phyloP scores from a whole-genome alignment of 345 rosid species.

The Ceriops zippeliana region DNA sequence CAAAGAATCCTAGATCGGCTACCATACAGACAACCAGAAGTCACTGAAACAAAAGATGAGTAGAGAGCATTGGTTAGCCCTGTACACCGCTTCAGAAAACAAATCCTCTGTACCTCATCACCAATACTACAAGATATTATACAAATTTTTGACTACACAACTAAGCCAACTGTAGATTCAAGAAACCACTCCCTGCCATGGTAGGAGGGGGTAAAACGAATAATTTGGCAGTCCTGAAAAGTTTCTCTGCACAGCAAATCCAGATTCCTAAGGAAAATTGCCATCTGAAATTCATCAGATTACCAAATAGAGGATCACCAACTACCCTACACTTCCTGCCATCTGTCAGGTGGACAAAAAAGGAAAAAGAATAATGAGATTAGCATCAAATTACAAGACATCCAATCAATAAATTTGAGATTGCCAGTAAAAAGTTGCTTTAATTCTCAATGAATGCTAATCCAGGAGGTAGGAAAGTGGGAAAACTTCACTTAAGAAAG shows the following conservation, averaged over 20 bases:
- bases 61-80: slow-evolving; percentile 37
- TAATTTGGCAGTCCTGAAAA: slow-evolving; percentile 8
- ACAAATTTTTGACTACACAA: slow-evolving; percentile 32
- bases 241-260: slow-evolving; percentile 32
- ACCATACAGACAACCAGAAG: slow-evolving; percentile 13
- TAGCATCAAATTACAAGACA: neutral
- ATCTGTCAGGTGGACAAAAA: slow-evolving; percentile 16
- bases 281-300: slow-evolving; percentile 16
- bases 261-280: slow-evolving; percentile 18
- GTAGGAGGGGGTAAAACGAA: slow-evolving; percentile 7
- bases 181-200: slow-evolving; percentile 14
- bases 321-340: slow-evolving; percentile 29
- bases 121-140: slow-evolving; percentile 31
- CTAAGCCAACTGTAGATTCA: slow-evolving; percentile 17
- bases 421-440: no score
- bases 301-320: slow-evolving; percentile 23
- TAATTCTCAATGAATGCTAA: no score
- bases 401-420: neutral
- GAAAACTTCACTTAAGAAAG: no score
- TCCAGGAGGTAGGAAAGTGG: no score
- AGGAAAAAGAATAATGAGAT: neutral
- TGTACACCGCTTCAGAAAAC: slow-evolving; percentile 38
- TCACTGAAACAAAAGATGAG: slow-evolving; percentile 21
- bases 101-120: slow-evolving; percentile 32
- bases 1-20: slow-evolving; percentile 49